Conservation (phyloP, 768 basidiomycete species). For the Hydnomerulius pinastri region DNA sequence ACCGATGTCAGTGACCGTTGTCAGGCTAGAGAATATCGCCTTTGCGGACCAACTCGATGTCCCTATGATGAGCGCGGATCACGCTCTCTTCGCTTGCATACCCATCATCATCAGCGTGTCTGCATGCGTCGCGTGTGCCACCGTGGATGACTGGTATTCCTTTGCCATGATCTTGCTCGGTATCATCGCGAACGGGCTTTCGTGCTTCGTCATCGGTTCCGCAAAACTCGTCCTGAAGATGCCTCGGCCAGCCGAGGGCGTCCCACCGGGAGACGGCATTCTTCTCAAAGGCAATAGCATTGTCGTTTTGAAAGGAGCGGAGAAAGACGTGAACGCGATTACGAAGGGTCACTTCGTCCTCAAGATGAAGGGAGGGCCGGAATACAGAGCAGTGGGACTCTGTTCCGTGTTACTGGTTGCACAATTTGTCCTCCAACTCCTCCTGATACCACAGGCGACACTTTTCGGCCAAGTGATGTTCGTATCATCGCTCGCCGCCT, state of each 20-base stretch:
- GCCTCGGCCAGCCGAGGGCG: constrained; percentile 24
- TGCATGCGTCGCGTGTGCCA: constrained; percentile 18
- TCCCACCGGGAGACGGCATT: constrained; percentile 33
- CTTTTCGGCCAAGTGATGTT: constrained; percentile 35
- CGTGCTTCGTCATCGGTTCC: constrained; percentile 25
- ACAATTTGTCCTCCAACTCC: constrained; percentile 29
- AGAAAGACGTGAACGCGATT: constrained; percentile 29
- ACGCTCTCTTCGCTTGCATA: constrained; percentile 15
- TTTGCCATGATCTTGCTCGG: constrained; percentile 30
- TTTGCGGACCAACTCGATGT: not conserved
- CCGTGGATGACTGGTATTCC: constrained; percentile 26
- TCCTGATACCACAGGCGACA: constrained; percentile 29
- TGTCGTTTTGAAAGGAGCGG: constrained; percentile 28
- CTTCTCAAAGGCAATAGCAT: constrained; percentile 20
- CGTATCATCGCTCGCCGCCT: constrained; percentile 25
- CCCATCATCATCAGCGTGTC: constrained; percentile 25
- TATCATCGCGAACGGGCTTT: constrained; percentile 30
- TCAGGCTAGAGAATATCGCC: not conserved
- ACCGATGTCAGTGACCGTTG: constrained; percentile 8
- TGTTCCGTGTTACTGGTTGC: constrained; percentile 23
- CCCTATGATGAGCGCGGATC: constrained; percentile 5
- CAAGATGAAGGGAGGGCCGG: constrained; percentile 13
- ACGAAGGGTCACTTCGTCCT: constrained; percentile 30
- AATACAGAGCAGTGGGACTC: constrained; percentile 14
- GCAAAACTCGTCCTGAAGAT: constrained; percentile 23